Conservation (phyloP, 768 basidiomycete species). For the Tylopilus intermedius region DNA sequence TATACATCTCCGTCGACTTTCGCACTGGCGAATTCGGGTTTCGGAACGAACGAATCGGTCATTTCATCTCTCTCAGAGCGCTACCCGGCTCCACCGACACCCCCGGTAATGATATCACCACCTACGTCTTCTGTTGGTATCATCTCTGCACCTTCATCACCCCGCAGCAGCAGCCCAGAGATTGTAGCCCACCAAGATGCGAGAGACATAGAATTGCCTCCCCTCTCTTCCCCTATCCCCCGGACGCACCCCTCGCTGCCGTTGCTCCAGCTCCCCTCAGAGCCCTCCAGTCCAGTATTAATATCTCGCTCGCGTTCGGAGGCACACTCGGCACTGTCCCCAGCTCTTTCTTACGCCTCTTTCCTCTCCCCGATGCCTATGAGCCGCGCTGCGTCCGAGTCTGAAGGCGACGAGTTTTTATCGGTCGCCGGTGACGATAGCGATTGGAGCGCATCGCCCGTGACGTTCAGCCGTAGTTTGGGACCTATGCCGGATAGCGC, state of each 20-base stretch:
- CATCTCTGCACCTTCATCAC: constrained; percentile 21
- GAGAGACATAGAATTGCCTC: background rate
- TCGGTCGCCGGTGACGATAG: constrained; percentile 20
- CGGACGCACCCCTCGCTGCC: constrained; percentile 3
- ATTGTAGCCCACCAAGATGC: constrained; percentile 6
- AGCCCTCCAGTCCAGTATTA: background rate
- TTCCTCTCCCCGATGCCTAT: constrained; percentile 24
- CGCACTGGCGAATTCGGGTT: background rate
- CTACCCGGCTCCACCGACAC: constrained; percentile 27
- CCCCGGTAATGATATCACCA: constrained; percentile 26
- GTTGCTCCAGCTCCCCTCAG: constrained; percentile 13
- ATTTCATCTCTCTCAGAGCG: constrained; percentile 29
- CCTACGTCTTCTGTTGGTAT: constrained; percentile 22
- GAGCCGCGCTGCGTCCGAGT: constrained; percentile 17
- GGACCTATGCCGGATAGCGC: constrained; percentile 4
- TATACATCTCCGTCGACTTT: background rate
- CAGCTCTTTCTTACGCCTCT: constrained; percentile 19
- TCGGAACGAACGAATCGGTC: background rate
- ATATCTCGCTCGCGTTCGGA: constrained; percentile 8
- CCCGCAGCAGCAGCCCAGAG: constrained; percentile 16
- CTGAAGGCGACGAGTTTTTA: constrained; percentile 24
- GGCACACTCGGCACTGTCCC: constrained; percentile 6
- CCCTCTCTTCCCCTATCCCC: background rate
- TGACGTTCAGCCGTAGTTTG: background rate
- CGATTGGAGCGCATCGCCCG: constrained; percentile 10